Base-by-base conservation (phyloP, 2,329 filamentous ascomycete species). In the Phialophora tarda region DNA sequence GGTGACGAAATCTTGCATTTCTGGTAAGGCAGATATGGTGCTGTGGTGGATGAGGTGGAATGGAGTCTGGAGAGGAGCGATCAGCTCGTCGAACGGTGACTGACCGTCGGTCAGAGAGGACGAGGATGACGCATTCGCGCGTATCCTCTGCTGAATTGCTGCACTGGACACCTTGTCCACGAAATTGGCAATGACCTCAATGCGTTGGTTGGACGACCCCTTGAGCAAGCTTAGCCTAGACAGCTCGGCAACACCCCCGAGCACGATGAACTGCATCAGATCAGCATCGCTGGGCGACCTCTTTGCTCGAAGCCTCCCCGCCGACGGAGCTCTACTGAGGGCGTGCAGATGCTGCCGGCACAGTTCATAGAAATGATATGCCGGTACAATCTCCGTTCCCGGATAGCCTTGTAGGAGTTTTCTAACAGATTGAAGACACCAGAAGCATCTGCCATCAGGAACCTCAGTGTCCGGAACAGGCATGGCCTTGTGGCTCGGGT, bases 281-380 rank as follows among this genome's bases (percentile, higher is more conserved):
- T 73, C 65, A 14, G 62, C 34, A 11, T 72, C 67, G 5, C 64
- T 65, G 28, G 71, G 69, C 12, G 68, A 53, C 47, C 61, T 66
- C 12, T 65, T 61, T 28, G 55, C 57, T 23, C 71, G 70, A 38
- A 71, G 68, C 28, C 71, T 65, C 1, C 69, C 69, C 0, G 66
- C 67, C 8, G 63, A 64, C 2, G 71, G 71, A 30, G 70, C 58
- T 38, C 71, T 69, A 44, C 62, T 69, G 34, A 68, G 48, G 7
- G 60, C 50, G 3, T 67, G 67, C 17, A 72, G 62, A 59, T 71
- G 69, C 53, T 69, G 63, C 47, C 65, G 56, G 30, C 64, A 61
- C 30, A 72, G 66, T 6, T 64, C 61, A 21, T 69, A 70, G 53
- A 70, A 69, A n/a, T 69, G 62, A 53, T 71, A 71, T 3, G 70